Conservation (phyloP, 2,329 filamentous ascomycete species). For the Pezicula carpinea region DNA sequence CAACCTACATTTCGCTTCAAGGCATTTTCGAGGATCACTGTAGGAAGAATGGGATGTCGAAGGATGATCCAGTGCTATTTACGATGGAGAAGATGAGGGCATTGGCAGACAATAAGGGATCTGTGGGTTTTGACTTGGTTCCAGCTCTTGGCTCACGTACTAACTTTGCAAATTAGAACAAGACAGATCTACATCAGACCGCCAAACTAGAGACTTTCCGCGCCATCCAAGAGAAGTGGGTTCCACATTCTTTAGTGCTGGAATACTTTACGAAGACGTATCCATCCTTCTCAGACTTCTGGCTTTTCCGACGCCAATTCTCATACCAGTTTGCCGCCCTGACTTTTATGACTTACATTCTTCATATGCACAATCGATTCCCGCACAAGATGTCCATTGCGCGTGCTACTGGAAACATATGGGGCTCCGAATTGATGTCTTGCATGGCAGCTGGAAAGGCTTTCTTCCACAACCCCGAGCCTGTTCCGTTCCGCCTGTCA, state of each 20-base stretch:
- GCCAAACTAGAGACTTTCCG: slow-evolving; percentile 88
- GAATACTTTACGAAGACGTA: slow-evolving; percentile 89
- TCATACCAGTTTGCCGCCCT: slow-evolving; percentile 91
- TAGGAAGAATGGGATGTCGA: slow-evolving; percentile 76
- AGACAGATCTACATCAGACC: slow-evolving; percentile 63
- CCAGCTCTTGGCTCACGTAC: slow-evolving; percentile 6
- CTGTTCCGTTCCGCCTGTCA: slow-evolving; percentile 94
- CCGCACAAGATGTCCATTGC: slow-evolving; percentile 94
- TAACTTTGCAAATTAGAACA: slow-evolving; percentile 47
- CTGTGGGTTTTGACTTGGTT: not conserved
- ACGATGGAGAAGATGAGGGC: slow-evolving; percentile 90
- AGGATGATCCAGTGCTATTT: slow-evolving; percentile 92
- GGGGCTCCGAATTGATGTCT: slow-evolving; percentile 92
- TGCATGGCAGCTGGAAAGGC: slow-evolving; percentile 81
- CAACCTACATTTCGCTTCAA: slow-evolving; percentile 90
- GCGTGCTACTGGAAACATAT: slow-evolving; percentile 83
- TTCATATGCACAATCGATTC: slow-evolving; percentile 95
- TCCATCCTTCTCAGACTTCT: slow-evolving; percentile 89
- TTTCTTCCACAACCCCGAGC: slow-evolving; percentile 90
- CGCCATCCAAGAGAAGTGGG: slow-evolving; percentile 90
- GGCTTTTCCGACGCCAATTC: slow-evolving; percentile 96
- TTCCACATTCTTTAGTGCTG: slow-evolving; percentile 74
- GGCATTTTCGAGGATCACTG: slow-evolving; percentile 97
- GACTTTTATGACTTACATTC: slow-evolving; percentile 97
- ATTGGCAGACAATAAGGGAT: slow-evolving; percentile 54